Percentiles rank a stretch among this genome's conserved stretches.
These are phyloP conservation scores for Cenchrus americanus DNA, from an alignment of 176 grass and related monocot genomes.

Conservation along the genomic window DNA sequence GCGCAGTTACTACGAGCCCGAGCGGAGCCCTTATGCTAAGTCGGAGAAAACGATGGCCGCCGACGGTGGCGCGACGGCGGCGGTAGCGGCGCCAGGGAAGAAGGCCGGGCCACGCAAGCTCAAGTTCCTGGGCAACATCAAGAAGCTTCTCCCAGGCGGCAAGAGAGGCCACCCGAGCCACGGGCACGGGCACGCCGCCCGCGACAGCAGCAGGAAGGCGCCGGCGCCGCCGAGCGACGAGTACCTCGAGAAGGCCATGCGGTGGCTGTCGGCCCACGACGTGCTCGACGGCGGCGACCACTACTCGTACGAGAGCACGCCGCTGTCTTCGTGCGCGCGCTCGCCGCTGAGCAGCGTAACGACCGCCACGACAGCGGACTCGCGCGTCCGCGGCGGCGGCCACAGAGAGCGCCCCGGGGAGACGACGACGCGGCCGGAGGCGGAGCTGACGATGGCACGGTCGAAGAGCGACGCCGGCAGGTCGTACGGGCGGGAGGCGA, in stretches of 20 bases:
- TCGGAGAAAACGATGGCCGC: background rate
- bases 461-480: conserved; percentile 33
- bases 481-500: conserved; percentile 37
- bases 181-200: conserved; percentile 10
- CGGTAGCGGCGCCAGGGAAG: background rate
- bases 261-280: conserved; percentile 51
- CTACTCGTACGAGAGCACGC: conserved; percentile 55
- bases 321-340: conserved; percentile 49
- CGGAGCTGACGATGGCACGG: background rate
- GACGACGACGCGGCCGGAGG: no score
- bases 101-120: conserved; percentile 44
- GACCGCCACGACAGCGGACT: conserved; percentile 50
- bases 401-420: background rate
- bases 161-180: background rate
- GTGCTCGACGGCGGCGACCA: conserved; percentile 12
- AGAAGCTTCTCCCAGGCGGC: conserved; percentile 61
- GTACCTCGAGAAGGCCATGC: conserved; percentile 52
- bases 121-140: conserved; percentile 75
- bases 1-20: background rate
- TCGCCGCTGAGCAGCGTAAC: conserved; percentile 57
- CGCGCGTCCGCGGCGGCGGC: background rate
- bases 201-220: conserved; percentile 1
- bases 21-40: background rate
- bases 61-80: background rate
- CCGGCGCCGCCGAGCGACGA: conserved; percentile 21